Evolutionary conservation across 1,139 yeast genomes (phyloP).

Genomic region (Candida glucosophila): DNA sequence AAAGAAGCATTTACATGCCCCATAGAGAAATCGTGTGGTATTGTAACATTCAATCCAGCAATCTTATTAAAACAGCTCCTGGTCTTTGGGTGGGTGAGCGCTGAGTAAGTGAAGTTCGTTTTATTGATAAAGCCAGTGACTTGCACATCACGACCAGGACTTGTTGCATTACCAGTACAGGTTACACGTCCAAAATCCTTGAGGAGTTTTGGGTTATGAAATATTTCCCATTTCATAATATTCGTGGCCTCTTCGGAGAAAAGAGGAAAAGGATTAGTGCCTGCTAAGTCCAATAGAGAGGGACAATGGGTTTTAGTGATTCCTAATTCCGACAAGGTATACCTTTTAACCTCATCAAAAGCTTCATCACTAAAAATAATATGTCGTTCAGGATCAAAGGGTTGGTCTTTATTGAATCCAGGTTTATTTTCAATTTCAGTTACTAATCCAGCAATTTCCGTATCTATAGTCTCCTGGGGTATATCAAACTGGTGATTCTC

Average conservation of each 20-base stretch:
- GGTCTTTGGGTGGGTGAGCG: slow-evolving; percentile 8
- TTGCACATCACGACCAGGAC: slow-evolving; percentile 18
- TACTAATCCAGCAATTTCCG: too few species aligned
- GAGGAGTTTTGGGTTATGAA: slow-evolving; percentile 13
- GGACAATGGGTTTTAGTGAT: slow-evolving; percentile 19
- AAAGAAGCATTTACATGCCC: slow-evolving; percentile 24
- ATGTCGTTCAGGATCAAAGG: slow-evolving; percentile 18
- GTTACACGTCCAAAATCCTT: slow-evolving; percentile 18
- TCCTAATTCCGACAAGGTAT: slow-evolving; percentile 16
- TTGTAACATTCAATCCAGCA: slow-evolving; percentile 14
- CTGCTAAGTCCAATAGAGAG: slow-evolving; percentile 18
- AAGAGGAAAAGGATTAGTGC: slow-evolving; percentile 22
- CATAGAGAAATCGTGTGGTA: slow-evolving; percentile 19
- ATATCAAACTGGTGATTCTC: slow-evolving; percentile 12
- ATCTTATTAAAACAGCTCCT: slow-evolving; percentile 13
- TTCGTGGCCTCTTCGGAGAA: slow-evolving; percentile 23
- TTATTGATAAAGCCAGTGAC: slow-evolving; percentile 18
- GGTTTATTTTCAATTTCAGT: too few species aligned
- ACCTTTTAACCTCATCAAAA: slow-evolving; percentile 11
- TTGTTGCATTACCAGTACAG: slow-evolving; percentile 15
- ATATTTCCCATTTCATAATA: slow-evolving; percentile 24
- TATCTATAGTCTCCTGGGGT: too few species aligned
- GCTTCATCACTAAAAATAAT: slow-evolving; percentile 16
- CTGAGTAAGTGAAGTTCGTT: slow-evolving; percentile 19
- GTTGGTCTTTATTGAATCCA: too few species aligned